Evolutionary conservation across 257 asterid genomes (phyloP).

Genomic region (Plantago elongata): DNA sequence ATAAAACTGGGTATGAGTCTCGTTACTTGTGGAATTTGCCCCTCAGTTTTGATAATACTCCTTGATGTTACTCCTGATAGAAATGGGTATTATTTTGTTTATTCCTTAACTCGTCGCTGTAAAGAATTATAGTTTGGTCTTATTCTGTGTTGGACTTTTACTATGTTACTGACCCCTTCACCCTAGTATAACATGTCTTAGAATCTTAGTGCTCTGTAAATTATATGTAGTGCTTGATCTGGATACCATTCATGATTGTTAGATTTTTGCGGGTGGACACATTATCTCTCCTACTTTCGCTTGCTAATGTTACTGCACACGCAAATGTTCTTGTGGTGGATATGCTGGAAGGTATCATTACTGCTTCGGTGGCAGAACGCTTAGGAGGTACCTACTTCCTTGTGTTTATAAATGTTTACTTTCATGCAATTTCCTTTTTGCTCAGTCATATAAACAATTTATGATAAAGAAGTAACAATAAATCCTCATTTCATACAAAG

Average conservation of each 20-base stretch:
- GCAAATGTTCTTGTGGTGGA: constrained; percentile 87
- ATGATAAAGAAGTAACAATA: too few species aligned
- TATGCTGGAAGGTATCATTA: constrained; percentile 72
- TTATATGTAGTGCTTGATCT: constrained; percentile 2
- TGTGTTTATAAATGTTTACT: constrained; percentile 11
- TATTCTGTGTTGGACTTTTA: too few species aligned
- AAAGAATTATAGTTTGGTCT: too few species aligned
- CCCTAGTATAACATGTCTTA: too few species aligned
- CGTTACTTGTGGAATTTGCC: constrained; percentile 8
- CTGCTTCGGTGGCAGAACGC: constrained; percentile 92
- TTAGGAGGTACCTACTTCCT: constrained; percentile 67
- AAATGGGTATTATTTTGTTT: too few species aligned
- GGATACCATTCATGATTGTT: constrained; percentile 15
- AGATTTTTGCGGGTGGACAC: constrained; percentile 92
- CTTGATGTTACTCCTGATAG: background rate
- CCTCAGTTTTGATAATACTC: background rate
- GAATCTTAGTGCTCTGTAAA: too few species aligned
- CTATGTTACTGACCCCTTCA: too few species aligned
- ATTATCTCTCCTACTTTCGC: constrained; percentile 71
- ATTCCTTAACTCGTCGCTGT: too few species aligned
- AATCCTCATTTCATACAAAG: too few species aligned
- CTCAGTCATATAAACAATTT: too few species aligned
- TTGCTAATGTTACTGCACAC: constrained; percentile 77
- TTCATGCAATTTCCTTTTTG: background rate
- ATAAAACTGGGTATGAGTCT: constrained; percentile 70